A percentile compares a stretch with the other conserved stretches of the same genome.
These are phyloP conservation scores for Gossypium australe DNA, from an alignment of 345 rosid genomes.

Conservation along the genomic window DNA sequence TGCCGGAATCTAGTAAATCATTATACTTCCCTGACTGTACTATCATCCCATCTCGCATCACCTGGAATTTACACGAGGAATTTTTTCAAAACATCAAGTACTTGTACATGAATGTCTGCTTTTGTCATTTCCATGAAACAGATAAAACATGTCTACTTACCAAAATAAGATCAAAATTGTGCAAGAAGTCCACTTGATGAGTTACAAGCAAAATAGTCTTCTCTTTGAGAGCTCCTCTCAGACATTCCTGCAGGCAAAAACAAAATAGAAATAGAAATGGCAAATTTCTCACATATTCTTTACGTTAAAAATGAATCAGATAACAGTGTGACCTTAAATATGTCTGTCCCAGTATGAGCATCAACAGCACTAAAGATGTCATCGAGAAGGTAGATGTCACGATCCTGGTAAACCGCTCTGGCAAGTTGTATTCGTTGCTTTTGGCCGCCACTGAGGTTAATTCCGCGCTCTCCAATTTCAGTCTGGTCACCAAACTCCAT, in stretches of 20 bases:
- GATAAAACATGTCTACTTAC: conserved; percentile 25
- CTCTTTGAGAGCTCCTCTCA: conserved; percentile 76
- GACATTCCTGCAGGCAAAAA: conserved; percentile 56
- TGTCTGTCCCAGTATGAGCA: conserved; percentile 93
- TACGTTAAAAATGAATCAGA: conserved; percentile 3
- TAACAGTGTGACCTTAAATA: conserved; percentile 59
- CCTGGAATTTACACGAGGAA: conserved; percentile 35
- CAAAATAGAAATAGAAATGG: conserved; percentile 4
- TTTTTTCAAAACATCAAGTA: not conserved
- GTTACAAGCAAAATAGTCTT: conserved; percentile 89
- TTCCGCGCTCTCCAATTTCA: conserved; percentile 94
- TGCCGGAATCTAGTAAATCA: conserved; percentile 44
- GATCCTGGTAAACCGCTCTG: conserved; percentile 85
- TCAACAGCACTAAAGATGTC: conserved; percentile 96
- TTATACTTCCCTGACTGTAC: conserved; percentile 83
- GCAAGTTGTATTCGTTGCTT: conserved; percentile 96
- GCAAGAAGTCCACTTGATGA: conserved; percentile 95
- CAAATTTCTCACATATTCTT: not conserved
- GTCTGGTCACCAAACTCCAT: conserved; percentile 96
- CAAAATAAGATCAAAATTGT: conserved; percentile 74
- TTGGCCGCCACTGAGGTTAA: conserved; percentile 96
- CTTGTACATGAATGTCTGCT: not conserved
- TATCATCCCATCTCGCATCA: conserved; percentile 85
- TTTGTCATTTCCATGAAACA: not conserved
- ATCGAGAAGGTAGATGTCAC: conserved; percentile 84